A percentile compares a stretch with the other conserved stretches of the same genome.
Conservation (phyloP, 129 eudicot genomes). For the Saposhnikovia divaricata region DNA sequence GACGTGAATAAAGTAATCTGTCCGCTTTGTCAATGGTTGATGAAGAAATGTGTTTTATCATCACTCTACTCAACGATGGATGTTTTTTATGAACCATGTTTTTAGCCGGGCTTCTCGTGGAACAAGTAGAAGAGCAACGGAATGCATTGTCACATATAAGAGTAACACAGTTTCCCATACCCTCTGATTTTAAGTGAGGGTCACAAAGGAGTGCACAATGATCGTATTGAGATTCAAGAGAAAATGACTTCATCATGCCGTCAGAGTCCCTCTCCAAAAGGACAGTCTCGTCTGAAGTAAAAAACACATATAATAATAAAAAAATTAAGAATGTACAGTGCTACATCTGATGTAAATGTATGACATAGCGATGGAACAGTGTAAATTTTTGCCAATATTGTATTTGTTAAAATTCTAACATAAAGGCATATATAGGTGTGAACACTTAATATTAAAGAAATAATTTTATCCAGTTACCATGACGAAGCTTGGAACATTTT, state of each 20-base stretch:
- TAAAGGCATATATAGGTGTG: not conserved
- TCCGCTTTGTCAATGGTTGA: constrained; percentile 10
- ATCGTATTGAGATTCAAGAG: constrained; percentile 1
- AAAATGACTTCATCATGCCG: constrained; percentile 1
- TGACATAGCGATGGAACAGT: not conserved
- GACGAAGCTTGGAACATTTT: constrained; percentile 10
- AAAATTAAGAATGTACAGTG: not conserved
- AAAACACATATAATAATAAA: not conserved
- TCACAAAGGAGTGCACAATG: not conserved
- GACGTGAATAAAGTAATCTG: constrained; percentile 3
- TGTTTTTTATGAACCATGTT: not conserved
- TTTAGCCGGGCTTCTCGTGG: not conserved
- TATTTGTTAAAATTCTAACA: not conserved
- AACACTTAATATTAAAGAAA: not conserved
- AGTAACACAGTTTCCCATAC: constrained; percentile 3
- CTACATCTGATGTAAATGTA: not conserved
- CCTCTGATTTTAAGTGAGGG: not conserved
- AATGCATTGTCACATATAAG: constrained; percentile 6
- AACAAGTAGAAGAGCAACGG: constrained; percentile 3
- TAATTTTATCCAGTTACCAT: not conserved
- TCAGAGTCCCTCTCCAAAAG: not conserved
- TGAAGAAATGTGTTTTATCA: constrained; percentile 1
- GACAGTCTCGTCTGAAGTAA: not conserved
- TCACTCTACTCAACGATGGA: not conserved
- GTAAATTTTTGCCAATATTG: not conserved